Base-by-base conservation (phyloP, 768 basidiomycete genomes). In the Tephrocybe sp. region DNA sequence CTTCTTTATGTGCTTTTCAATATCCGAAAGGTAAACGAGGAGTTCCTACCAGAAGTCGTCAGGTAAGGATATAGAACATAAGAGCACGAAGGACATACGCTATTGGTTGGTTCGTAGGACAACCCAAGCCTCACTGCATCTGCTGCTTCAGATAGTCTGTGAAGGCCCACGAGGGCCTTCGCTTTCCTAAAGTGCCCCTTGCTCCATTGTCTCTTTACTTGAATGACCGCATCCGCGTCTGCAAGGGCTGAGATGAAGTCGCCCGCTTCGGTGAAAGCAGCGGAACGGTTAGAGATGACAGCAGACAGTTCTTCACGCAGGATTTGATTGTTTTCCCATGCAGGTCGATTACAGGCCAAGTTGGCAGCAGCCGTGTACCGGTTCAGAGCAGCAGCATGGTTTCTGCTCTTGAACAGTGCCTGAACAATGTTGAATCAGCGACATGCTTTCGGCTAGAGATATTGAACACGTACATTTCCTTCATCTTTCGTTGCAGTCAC, bases 181-280 rank as follows among this genome's bases (percentile, higher is more conserved):
- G 92, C 89, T 64, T 89, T 94, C 52, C 97, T 79, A 76, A 97
- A 97, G 67, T 98, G 91, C 0, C 94, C 97, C 64, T 98, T 99
- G 60, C 89, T 82, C 95, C 96, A 98, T 39, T 83, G 84, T 49
- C 85, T 76, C 62, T 92, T 89, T 45, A 97, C 71, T 56, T 80
- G 69, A 36, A 97, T 86, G 62, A 98, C 93, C 1, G 85, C 84
- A 50, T 98, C 94, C 0, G 97, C 94, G 62, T 99, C 97, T 22
- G 84, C 84, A 7, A 95, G 71, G 4, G 93, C 87, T 19, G 81
- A 78, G 45, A 92, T 75, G 59, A 74, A 86, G 66, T 95, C 91
- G 9, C 81, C 82, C 12, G 81, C 70, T 55, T 90, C 89, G 51
- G 82, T 80, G 68, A 86, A 87, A 7, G 97, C 87, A 0, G 94